These are phyloP conservation scores for Yamadazyma blattariae DNA, from an alignment of 1,139 yeast species.

Conservation along the genomic window DNA sequence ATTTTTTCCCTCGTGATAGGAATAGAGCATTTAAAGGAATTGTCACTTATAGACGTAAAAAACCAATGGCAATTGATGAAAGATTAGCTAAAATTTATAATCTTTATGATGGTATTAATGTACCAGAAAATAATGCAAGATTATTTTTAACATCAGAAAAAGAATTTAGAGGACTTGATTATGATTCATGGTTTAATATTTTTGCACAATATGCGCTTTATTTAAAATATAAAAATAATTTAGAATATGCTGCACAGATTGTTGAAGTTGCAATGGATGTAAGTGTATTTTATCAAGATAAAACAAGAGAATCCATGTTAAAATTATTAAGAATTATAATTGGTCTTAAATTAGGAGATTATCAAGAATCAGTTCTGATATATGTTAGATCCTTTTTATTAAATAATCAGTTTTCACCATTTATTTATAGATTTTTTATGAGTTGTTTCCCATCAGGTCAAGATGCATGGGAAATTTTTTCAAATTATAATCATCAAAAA, in stretches of 20 bases:
- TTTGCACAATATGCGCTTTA: slow-evolving; percentile 77
- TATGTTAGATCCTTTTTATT: slow-evolving; percentile 63
- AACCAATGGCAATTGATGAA: slow-evolving; percentile 66
- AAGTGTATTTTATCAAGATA: slow-evolving; percentile 70
- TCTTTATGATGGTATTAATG: slow-evolving; percentile 59
- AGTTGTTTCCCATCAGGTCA: slow-evolving; percentile 66
- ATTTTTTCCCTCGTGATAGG: slow-evolving; percentile 75
- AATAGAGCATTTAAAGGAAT: slow-evolving; percentile 69
- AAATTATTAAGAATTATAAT: slow-evolving; percentile 65
- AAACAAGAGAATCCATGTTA: slow-evolving; percentile 52
- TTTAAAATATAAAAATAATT: slow-evolving; percentile 57
- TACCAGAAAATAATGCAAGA: slow-evolving; percentile 29
- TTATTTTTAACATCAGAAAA: slow-evolving; percentile 42
- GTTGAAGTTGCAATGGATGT: slow-evolving; percentile 74
- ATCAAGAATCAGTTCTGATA: slow-evolving; percentile 43
- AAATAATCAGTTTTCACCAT: slow-evolving; percentile 72
- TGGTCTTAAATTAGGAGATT: slow-evolving; percentile 54
- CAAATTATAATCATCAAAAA: slow-evolving; percentile 83
- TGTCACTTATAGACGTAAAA: slow-evolving; percentile 57
- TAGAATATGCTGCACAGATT: slow-evolving; percentile 65
- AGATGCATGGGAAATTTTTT: slow-evolving; percentile 56
- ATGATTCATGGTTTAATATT: slow-evolving; percentile 80
- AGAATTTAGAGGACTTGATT: slow-evolving; percentile 71
- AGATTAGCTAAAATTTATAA: slow-evolving; percentile 65
- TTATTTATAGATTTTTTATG: slow-evolving; percentile 62